Conservation (phyloP, 371 early-diverging fungal species). For the Umbelopsis sp. region DNA sequence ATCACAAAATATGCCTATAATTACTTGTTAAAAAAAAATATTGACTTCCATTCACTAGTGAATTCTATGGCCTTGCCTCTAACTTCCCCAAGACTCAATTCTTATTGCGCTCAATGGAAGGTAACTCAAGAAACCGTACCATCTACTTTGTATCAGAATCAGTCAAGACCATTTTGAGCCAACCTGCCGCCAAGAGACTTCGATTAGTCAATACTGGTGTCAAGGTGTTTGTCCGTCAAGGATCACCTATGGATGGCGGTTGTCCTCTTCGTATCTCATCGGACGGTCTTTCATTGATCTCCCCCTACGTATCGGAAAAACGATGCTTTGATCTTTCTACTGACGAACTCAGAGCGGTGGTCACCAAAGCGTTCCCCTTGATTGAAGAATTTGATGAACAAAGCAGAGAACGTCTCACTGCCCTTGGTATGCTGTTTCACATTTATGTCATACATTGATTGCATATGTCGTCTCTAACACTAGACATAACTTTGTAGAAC, state of each 20-base stretch:
- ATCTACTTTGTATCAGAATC: conserved; percentile 82
- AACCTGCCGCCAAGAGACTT: conserved; percentile 67
- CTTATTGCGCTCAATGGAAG: conserved; percentile 76
- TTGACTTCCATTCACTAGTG: conserved; percentile 19
- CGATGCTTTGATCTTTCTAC: conserved; percentile 57
- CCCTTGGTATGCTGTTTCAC: conserved; percentile 21
- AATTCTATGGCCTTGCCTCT: conserved; percentile 73
- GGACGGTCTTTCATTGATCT: conserved; percentile 78
- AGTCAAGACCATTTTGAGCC: conserved; percentile 72
- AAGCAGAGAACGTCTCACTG: conserved; percentile 23
- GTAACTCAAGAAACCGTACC: conserved; percentile 65
- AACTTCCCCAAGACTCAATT: conserved; percentile 81
- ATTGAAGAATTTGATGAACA: conserved; percentile 44
- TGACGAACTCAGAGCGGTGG: conserved; percentile 55
- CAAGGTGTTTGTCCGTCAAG: conserved; percentile 79
- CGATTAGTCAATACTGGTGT: conserved; percentile 92
- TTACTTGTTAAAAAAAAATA: no score
- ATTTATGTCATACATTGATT: no score
- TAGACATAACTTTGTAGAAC: conserved; percentile 25
- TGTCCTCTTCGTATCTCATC: conserved; percentile 79
- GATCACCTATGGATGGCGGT: conserved; percentile 51
- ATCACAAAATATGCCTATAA: no score
- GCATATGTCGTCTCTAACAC: background rate
- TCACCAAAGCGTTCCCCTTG: conserved; percentile 67
- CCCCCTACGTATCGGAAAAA: conserved; percentile 57